Percentiles rank a stretch among this genome's conserved stretches.
These are phyloP conservation scores for Artemisia annua DNA, from an alignment of 129 eudicot species.

Conservation along the genomic window DNA sequence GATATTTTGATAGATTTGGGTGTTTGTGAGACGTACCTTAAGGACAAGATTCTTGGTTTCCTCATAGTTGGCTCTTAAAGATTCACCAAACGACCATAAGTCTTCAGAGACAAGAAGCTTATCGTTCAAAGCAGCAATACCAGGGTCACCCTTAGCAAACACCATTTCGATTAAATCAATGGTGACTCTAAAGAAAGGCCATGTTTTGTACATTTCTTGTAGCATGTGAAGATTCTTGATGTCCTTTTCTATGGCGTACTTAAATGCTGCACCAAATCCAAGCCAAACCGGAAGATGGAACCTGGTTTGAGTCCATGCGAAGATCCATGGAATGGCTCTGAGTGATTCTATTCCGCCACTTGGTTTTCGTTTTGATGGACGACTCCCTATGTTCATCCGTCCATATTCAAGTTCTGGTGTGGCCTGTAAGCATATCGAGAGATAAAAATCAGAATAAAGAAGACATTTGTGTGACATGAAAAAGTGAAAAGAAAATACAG, in stretches of 20 bases:
- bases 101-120: slow-evolving; percentile 91
- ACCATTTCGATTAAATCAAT: slow-evolving; percentile 96
- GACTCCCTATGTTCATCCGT: slow-evolving; percentile 97
- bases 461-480: background rate
- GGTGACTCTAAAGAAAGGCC: slow-evolving; percentile 99
- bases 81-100: slow-evolving; percentile 76
- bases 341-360: slow-evolving; percentile 98
- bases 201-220: slow-evolving; percentile 85
- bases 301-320: slow-evolving; percentile 98
- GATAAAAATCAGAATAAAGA: background rate
- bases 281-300: slow-evolving; percentile 99
- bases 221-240: slow-evolving; percentile 68
- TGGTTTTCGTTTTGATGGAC: slow-evolving; percentile 94
- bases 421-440: slow-evolving; percentile 48
- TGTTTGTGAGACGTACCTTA: slow-evolving; percentile 45
- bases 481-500: slow-evolving; percentile 7
- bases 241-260: slow-evolving; percentile 60
- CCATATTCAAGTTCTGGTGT: slow-evolving; percentile 98
- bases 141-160: slow-evolving; percentile 96
- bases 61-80: slow-evolving; percentile 62
- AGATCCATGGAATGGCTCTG: slow-evolving; percentile 98
- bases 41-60: slow-evolving; percentile 84
- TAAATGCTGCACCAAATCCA: slow-evolving; percentile 97
- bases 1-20: too few relatives aligned
- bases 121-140: slow-evolving; percentile 83